phyloP scores from a whole-genome alignment of 306 rosid genomes.

The Quercus suber region DNA sequence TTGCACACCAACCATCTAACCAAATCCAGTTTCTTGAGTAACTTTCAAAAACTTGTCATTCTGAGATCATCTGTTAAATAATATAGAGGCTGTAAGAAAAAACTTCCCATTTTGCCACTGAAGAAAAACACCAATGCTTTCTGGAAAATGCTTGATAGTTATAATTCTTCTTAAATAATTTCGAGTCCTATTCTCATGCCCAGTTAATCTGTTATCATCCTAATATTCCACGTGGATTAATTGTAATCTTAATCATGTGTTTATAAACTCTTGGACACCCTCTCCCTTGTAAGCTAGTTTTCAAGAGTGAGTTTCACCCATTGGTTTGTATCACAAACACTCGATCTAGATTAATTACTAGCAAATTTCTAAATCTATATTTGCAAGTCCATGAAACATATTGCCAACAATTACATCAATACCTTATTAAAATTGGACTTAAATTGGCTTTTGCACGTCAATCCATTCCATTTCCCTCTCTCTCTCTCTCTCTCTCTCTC shows the following conservation, averaged over 20 bases:
- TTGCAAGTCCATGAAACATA: neutral
- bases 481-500: too few species aligned
- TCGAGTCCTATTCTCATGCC: slow-evolving; percentile 81
- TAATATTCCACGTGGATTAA: too few species aligned
- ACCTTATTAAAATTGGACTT: too few species aligned
- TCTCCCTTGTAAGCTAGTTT: too few species aligned
- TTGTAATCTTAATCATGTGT: too few species aligned
- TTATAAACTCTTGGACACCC: too few species aligned
- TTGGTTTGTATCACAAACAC: neutral
- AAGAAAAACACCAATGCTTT: slow-evolving; percentile 92
- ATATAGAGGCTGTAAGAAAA: neutral
- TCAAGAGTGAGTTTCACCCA: neutral
- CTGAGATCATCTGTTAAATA: slow-evolving; percentile 4
- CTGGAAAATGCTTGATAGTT: slow-evolving; percentile 87
- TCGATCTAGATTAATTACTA: neutral
- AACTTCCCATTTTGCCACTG: slow-evolving; percentile 82
- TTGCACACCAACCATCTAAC: neutral
- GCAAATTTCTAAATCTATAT: neutral
- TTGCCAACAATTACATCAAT: too few species aligned
- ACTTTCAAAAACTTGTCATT: slow-evolving; percentile 9
- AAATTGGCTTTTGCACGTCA: too few species aligned
- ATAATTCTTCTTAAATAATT: slow-evolving; percentile 66
- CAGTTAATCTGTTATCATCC: slow-evolving; percentile 45
- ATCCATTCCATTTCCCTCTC: too few species aligned
- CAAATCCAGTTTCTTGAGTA: slow-evolving; percentile 19